phyloP scores from a whole-genome alignment of 2,329 filamentous ascomycete species.

The Aureobasidium subglaciale region DNA sequence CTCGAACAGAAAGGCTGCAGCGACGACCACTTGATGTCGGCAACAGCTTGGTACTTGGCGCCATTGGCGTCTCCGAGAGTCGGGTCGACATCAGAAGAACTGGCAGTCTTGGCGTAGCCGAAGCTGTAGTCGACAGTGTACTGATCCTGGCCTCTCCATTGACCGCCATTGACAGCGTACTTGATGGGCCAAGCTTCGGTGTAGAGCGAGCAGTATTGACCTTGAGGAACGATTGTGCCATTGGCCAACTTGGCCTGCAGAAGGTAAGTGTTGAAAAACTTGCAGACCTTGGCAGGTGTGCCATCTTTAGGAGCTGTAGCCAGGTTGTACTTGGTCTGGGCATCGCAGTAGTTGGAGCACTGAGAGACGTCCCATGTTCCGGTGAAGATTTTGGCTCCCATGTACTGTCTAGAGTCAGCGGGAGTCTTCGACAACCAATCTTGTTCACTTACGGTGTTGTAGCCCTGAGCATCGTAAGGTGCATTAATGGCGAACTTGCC shows the following conservation, averaged over 20 bases:
- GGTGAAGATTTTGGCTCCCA: conserved; percentile 25
- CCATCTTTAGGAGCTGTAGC: conserved; percentile 13
- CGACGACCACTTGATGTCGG: conserved; percentile 11
- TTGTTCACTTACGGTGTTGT: conserved; percentile 23
- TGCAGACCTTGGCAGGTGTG: neutral
- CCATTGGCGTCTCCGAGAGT: neutral
- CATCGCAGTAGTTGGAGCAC: conserved; percentile 24
- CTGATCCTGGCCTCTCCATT: conserved; percentile 13
- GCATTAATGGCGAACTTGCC: conserved; percentile 13
- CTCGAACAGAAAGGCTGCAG: conserved; percentile 18
- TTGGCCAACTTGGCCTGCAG: neutral
- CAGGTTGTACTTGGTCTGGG: conserved; percentile 18
- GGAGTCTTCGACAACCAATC: no score
- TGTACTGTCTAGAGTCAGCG: no score
- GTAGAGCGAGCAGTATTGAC: conserved; percentile 17
- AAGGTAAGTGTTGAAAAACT: conserved; percentile 11
- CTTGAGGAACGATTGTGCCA: conserved; percentile 10
- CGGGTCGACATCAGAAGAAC: neutral
- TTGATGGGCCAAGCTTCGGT: conserved; percentile 15
- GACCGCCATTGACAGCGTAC: conserved; percentile 19
- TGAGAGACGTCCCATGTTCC: conserved; percentile 26
- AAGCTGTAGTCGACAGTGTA: conserved; percentile 16
- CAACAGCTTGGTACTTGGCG: conserved; percentile 16
- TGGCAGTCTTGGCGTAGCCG: conserved; percentile 11
- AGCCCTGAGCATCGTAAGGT: conserved; percentile 16